Evolutionary conservation across 805 yeast genomes (phyloP).

Genomic region (Ogataea angusta): DNA sequence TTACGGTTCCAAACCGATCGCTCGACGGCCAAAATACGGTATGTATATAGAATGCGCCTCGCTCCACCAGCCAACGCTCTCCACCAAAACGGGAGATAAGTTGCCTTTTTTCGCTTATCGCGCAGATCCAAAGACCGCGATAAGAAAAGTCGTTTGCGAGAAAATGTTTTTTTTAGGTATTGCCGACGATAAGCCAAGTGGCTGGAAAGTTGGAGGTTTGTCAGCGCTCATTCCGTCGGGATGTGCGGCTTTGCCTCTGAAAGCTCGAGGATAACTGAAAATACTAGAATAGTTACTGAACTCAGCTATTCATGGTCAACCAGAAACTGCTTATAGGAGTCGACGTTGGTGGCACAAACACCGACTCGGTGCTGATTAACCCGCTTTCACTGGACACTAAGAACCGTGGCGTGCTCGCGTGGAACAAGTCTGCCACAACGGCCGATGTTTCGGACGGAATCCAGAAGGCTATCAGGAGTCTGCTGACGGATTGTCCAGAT

Average conservation of each 20-base stretch:
- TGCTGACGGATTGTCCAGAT: slow-evolving; percentile 27
- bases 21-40: background rate
- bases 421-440: slow-evolving; percentile 46
- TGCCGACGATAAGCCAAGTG: too few species aligned
- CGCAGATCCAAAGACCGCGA: background rate
- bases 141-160: background rate
- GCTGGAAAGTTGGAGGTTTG: too few species aligned
- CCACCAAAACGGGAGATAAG: background rate
- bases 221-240: too few species aligned
- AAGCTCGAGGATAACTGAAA: too few species aligned
- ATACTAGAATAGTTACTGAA: too few species aligned
- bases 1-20: background rate
- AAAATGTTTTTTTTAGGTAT: too few species aligned
- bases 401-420: slow-evolving; percentile 36
- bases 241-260: too few species aligned
- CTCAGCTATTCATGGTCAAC: too few species aligned
- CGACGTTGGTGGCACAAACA: slow-evolving; percentile 52
- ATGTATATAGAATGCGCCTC: background rate
- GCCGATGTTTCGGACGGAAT: slow-evolving; percentile 44
- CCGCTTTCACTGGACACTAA: slow-evolving; percentile 27
- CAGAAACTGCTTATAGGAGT: slow-evolving; percentile 36
- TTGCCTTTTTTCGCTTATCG: background rate
- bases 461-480: slow-evolving; percentile 31
- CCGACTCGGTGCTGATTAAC: slow-evolving; percentile 44
- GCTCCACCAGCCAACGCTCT: background rate